Evolutionary conservation across 2,329 filamentous ascomycete species (phyloP), one percentile per base, ranked within the genome.

Genomic region (Capronia americana): DNA sequence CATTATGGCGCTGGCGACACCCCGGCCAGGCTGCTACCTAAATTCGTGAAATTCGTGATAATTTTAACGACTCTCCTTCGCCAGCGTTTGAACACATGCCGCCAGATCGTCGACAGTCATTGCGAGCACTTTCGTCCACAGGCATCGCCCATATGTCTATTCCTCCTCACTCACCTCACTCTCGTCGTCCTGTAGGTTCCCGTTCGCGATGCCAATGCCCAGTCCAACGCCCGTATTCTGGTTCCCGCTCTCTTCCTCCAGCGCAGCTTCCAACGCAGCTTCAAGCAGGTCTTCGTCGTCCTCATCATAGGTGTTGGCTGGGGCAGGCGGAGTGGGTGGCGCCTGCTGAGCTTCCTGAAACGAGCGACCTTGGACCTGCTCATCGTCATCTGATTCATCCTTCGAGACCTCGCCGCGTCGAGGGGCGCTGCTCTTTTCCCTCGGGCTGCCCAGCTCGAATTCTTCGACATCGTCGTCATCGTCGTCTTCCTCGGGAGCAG

Each of bases 151-250:
- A 51, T 8, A 12, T 14, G 2, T 41, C 34, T 61, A 89, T 74
- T 89, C 87, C 75, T 89, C 87, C 74, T 89, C 87, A 70, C 87
- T 89, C 61, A 89, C 87, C 71, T 88, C 86, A 70, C 87, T 89
- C 75, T 89, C 87, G 60, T 82, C 78, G 20, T 87, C 86, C 41
- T 81, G 84, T 12, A 41, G 20, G 17, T 38, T 53, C 6, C 24
- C 20, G 6, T 24, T 57, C 69, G 77, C 88, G 73, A 89, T 87
- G 74, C 89, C 87, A 73, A 89, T 87, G 69, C 87, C 89, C 64
- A 89, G 86, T 70, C 87, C 86, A 70, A 87, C 88, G 75, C 88
- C 87, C 56, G 80, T 77, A 12, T 85, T 85, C 34, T 80, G 84
- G 28, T 83, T 81, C 30, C 82, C 79, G 67, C 79, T 77, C 65